Evolutionary conservation across 495 filamentous ascomycete genomes (phyloP).

Genomic region (Aspergillus conjunctus): DNA sequence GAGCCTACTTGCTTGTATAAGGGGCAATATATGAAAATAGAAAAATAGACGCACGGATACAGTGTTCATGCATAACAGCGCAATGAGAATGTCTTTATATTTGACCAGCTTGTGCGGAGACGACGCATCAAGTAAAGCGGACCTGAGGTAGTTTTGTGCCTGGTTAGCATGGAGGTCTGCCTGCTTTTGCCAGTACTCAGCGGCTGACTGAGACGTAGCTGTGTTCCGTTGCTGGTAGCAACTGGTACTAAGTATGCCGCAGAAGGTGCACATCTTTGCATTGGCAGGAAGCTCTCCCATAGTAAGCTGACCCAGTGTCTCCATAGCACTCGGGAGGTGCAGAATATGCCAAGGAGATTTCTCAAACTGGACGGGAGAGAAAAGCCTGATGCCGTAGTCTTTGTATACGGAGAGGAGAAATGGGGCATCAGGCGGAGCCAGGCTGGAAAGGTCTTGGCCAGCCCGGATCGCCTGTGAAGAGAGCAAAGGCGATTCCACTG

Average conservation of each 20-base stretch:
- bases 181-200: slow-evolving; percentile 10
- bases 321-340: slow-evolving; percentile 29
- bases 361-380: slow-evolving; percentile 25
- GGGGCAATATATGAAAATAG: not conserved
- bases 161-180: slow-evolving; percentile 10
- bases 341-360: slow-evolving; percentile 33
- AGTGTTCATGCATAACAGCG: slow-evolving; percentile 27
- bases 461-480: slow-evolving; percentile 9
- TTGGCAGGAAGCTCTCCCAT: slow-evolving; percentile 26
- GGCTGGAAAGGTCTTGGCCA: slow-evolving; percentile 3
- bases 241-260: slow-evolving; percentile 29
- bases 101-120: slow-evolving; percentile 26
- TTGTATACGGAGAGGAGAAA: slow-evolving; percentile 21
- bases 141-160: slow-evolving; percentile 24
- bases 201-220: not conserved
- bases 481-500: not conserved
- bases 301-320: slow-evolving; percentile 27
- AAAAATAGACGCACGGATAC: slow-evolving; percentile 16
- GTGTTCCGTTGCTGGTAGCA: slow-evolving; percentile 24
- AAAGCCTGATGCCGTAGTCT: slow-evolving; percentile 23
- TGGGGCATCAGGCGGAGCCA: slow-evolving; percentile 26
- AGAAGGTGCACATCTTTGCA: slow-evolving; percentile 27
- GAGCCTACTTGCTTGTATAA: too few relatives aligned
- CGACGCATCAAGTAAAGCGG: slow-evolving; percentile 25
- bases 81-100: slow-evolving; percentile 36